Conservation (phyloP, 768 basidiomycete genomes). For the Asterophora lycoperdoides region DNA sequence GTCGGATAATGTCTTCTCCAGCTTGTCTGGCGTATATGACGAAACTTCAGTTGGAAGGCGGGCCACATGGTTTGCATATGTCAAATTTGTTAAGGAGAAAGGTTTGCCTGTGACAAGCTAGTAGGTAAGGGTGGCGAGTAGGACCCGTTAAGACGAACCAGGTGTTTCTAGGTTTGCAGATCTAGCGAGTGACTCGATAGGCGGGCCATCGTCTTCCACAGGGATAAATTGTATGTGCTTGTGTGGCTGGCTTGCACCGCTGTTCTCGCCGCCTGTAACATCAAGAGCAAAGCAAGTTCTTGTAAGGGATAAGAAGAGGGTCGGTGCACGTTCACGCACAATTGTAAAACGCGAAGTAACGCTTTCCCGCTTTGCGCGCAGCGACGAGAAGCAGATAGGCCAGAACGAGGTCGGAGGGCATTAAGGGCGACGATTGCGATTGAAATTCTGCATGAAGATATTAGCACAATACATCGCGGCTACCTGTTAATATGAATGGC, state of each 20-base stretch:
- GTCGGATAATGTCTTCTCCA: slow-evolving; percentile 49
- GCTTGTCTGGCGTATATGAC: slow-evolving; percentile 34
- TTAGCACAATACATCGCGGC: not conserved
- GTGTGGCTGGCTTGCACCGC: slow-evolving; percentile 87
- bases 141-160: slow-evolving; percentile 33
- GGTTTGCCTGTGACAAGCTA: slow-evolving; percentile 51
- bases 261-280: slow-evolving; percentile 59
- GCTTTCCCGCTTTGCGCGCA: slow-evolving; percentile 54
- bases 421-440: slow-evolving; percentile 75
- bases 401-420: slow-evolving; percentile 75
- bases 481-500: slow-evolving; percentile 9
- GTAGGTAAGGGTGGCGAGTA: slow-evolving; percentile 1
- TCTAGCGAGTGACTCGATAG: slow-evolving; percentile 69
- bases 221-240: slow-evolving; percentile 90
- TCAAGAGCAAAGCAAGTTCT: not conserved
- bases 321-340: slow-evolving; percentile 40
- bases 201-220: slow-evolving; percentile 59
- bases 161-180: slow-evolving; percentile 53
- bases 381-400: slow-evolving; percentile 71
- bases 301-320: not conserved
- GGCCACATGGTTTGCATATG: slow-evolving; percentile 79
- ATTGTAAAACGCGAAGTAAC: slow-evolving; percentile 86
- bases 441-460: slow-evolving; percentile 49
- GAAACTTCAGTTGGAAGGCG: slow-evolving; percentile 49
- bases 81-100: slow-evolving; percentile 60